phyloP scores from a whole-genome alignment of 257 asterid genomes.

The Dorcoceras hygrometricum region DNA sequence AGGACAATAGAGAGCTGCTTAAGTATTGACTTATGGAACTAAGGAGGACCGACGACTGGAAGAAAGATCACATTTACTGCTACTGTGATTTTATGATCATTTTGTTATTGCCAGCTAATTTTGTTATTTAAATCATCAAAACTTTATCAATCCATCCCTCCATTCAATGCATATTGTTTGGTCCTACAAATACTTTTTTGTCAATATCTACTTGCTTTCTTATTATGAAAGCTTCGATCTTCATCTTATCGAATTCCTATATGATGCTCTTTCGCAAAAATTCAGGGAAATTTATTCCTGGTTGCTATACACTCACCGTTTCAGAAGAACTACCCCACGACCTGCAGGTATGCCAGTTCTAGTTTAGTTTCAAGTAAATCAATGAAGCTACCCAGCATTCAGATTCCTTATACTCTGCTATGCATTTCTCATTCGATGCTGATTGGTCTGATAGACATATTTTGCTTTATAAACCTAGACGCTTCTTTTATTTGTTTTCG shows the following conservation, averaged over 20 bases:
- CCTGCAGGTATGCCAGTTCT: constrained; percentile 40
- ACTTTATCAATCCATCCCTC: neutral
- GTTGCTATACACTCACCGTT: constrained; percentile 87
- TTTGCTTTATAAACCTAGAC: no score
- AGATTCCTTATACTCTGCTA: no score
- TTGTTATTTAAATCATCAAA: neutral
- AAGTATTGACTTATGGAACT: neutral
- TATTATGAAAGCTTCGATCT: neutral
- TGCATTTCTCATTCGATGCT: neutral
- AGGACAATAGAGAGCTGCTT: neutral
- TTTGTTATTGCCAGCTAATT: neutral
- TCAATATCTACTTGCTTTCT: neutral
- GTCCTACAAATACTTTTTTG: no score
- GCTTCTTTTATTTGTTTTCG: neutral
- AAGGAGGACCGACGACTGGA: neutral
- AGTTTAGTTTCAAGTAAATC: neutral
- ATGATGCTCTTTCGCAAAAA: constrained; percentile 18
- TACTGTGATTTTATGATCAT: neutral
- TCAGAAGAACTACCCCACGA: constrained; percentile 84
- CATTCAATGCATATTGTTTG: neutral
- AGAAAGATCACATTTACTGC: neutral
- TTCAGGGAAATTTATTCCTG: constrained; percentile 80
- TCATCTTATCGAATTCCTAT: constrained; percentile 12
- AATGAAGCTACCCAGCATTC: neutral
- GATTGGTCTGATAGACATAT: neutral